Conservation (phyloP, 164 flowering plant species). For the Brasenia schreberi region DNA sequence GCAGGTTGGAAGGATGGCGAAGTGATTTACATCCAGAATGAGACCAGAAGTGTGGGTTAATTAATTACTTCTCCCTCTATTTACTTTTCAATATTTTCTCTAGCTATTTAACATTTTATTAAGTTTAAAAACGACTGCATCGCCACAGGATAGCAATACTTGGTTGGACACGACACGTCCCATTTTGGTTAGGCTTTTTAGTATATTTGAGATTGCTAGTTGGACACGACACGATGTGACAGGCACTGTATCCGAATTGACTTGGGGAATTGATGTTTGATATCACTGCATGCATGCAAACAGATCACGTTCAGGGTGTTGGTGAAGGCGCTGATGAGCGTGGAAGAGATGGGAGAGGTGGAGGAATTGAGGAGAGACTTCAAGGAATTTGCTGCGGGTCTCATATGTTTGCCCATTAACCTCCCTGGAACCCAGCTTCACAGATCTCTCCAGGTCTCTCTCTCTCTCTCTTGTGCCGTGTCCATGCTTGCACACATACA, state of each 20-base stretch:
- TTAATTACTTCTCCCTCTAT: not conserved
- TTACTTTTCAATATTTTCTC: too few relatives aligned
- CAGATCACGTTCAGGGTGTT: constrained; percentile 75
- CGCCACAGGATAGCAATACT: too few relatives aligned
- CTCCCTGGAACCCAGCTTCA: constrained; percentile 72
- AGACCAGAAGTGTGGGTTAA: constrained; percentile 45
- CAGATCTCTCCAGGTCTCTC: constrained; percentile 50
- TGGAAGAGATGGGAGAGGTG: constrained; percentile 63
- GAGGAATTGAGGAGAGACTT: constrained; percentile 54
- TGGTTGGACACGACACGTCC: too few relatives aligned
- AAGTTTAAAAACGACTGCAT: too few relatives aligned
- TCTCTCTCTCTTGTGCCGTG: too few relatives aligned
- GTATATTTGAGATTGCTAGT: too few relatives aligned
- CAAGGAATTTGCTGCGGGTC: constrained; percentile 63
- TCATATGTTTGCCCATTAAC: constrained; percentile 76
- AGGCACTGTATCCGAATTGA: too few relatives aligned
- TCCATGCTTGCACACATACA: too few relatives aligned
- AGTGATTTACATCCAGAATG: constrained; percentile 51
- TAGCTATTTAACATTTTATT: too few relatives aligned
- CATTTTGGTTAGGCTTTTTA: too few relatives aligned
- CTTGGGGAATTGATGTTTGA: too few relatives aligned
- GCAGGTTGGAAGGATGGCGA: constrained; percentile 36
- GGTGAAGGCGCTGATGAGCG: constrained; percentile 62
- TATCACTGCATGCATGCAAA: not conserved
- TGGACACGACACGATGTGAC: too few relatives aligned